Base-by-base conservation (phyloP, 176 grass and related monocot genomes). In the Coix lacrymajobi region DNA sequence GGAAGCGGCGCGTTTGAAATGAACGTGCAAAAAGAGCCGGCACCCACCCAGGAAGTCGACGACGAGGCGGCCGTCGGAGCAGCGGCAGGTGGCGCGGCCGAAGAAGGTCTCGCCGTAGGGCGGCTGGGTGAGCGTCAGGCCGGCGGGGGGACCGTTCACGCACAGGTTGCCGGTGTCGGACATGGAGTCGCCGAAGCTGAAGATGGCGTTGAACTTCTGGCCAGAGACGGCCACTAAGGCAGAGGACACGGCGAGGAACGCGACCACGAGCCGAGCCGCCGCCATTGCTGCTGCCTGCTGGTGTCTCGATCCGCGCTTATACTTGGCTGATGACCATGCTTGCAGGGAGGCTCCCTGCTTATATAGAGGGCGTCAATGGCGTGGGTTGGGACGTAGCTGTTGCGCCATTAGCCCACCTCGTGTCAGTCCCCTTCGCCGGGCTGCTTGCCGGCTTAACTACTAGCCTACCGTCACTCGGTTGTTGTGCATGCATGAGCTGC, bases 161-260 rank as follows among this genome's bases (percentile, higher is more conserved):
- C 91, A 93, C 68, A 97, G 85, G 85, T 97, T 97, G 66, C 94
- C 94, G 34, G 94, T 92, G 85, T 97, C 94, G 30, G 94, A 94
- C 75, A 97, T 89, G 66, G 94, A 97, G 81, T 97, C 94, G 33
- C 94, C 94, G 78, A 94, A 97, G 81, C 91, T 97, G 67, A 67
- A 97, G 44, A 97, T 84, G 60, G 94, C 94, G 82, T 94, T 92
- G 85, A 90, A 97, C 36, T 69, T 81, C 88, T 88, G 91, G 73
- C 78, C 87, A 34, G 85, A 83, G 26, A 89, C 87, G 76, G 61
- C 66, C 62, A 84, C 0, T 57, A 83, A 77, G 14, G 15, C 11
- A 2, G 84, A 78, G 22, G 73, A 74, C 13, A 43, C 22, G 31
- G 84, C 12, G 2, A 91, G 46, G 2, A 91, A 52, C 54, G 69